phyloP scores from a whole-genome alignment of 1,284 basidiomycete species.

The Apiotrichum siamense region DNA sequence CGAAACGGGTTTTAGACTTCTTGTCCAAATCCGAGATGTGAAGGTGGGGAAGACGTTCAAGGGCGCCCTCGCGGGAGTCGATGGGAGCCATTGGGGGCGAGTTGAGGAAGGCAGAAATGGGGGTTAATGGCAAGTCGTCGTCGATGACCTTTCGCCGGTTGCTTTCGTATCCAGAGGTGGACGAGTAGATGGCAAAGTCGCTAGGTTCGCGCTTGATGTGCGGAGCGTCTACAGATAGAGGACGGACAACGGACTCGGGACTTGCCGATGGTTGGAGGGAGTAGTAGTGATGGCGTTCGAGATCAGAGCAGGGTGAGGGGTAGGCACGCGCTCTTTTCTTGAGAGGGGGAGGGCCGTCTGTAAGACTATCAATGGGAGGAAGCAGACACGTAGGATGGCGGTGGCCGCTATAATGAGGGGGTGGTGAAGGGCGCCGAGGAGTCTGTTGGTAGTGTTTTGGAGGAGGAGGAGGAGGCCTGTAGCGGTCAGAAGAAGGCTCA shows the following conservation, averaged over 20 bases:
- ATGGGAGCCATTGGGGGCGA: conserved; percentile 11
- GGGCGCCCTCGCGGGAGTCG: conserved; percentile 8
- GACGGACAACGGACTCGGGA: not conserved
- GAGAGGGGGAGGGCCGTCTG: not conserved
- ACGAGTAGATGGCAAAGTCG: conserved; percentile 4
- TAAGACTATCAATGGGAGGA: conserved; percentile 2
- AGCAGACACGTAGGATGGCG: not conserved
- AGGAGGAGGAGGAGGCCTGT: not conserved
- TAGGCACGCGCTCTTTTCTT: not conserved
- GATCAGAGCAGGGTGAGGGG: not conserved
- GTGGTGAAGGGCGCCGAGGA: not conserved
- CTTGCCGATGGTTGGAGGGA: not conserved
- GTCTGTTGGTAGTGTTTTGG: not conserved
- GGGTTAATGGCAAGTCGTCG: conserved; percentile 10
- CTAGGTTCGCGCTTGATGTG: conserved; percentile 6
- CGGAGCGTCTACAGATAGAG: not conserved
- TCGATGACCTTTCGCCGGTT: conserved; percentile 2
- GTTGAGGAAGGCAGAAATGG: conserved; percentile 4
- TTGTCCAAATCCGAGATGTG: conserved; percentile 7
- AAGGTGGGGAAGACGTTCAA: conserved; percentile 12
- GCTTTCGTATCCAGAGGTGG: not conserved
- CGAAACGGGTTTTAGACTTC: conserved; percentile 1
- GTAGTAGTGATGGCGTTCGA: not conserved
- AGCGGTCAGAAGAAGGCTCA: not conserved
- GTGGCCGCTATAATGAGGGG: not conserved